Percentiles rank a stretch among this genome's conserved stretches.
These are phyloP conservation scores for Puccinia hordei DNA, from an alignment of 1,284 basidiomycete species.

Conservation along the genomic window DNA sequence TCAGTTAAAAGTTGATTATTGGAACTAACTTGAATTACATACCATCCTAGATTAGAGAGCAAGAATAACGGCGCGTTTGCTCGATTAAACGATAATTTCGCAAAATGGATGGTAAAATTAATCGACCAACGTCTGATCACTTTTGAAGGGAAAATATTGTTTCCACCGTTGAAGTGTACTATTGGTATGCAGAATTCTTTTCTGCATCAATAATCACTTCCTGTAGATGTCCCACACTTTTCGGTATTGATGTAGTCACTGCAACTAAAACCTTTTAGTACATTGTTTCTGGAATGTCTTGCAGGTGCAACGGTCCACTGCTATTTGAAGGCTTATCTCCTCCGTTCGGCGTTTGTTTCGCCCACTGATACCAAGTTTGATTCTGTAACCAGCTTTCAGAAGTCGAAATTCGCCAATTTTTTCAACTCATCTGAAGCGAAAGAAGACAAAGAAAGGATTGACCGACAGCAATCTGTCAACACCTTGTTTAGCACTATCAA, in stretches of 20 bases:
- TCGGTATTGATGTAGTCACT: background rate
- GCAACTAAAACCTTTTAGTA: background rate
- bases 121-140: slow-evolving; percentile 24
- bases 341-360: slow-evolving; percentile 35
- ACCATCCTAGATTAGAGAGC: slow-evolving; percentile 32
- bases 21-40: background rate
- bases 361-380: slow-evolving; percentile 8
- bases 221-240: background rate
- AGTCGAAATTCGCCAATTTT: slow-evolving; percentile 10
- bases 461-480: slow-evolving; percentile 53
- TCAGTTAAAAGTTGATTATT: background rate
- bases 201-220: background rate
- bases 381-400: slow-evolving; percentile 16
- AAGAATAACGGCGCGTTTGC: slow-evolving; percentile 41
- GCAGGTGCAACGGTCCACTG: slow-evolving; percentile 48
- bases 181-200: slow-evolving; percentile 6
- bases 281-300: background rate
- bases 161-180: slow-evolving; percentile 23
- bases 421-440: slow-evolving; percentile 56
- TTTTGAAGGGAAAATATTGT: slow-evolving; percentile 43
- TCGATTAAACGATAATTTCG: slow-evolving; percentile 35
- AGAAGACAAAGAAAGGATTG: slow-evolving; percentile 60
- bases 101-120: slow-evolving; percentile 42
- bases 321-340: slow-evolving; percentile 47
- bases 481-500: slow-evolving; percentile 55